These are phyloP conservation scores for Pestalotiopsis fici DNA, from an alignment of 2,329 filamentous ascomycete genomes.

Conservation along the genomic window DNA sequence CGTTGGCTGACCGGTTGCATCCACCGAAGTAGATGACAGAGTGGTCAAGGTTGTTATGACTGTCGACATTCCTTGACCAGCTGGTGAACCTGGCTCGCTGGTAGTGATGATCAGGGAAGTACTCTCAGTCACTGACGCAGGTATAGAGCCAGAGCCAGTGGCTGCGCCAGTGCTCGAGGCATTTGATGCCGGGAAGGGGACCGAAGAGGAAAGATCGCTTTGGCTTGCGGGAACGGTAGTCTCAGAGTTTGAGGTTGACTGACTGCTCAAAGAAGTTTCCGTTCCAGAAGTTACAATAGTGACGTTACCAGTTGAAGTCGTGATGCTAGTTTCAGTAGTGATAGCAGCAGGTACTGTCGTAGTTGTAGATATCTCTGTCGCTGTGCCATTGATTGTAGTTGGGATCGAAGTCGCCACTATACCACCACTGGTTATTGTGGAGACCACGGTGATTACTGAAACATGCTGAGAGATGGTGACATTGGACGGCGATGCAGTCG, in stretches of 20 bases:
- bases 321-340: neutral
- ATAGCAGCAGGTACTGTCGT: neutral
- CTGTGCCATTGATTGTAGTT: neutral
- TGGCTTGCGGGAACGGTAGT: neutral
- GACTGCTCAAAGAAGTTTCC: neutral
- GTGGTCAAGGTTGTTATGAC: slow-evolving; percentile 2
- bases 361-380: neutral
- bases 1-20: neutral
- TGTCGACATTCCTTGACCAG: neutral
- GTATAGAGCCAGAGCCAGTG: neutral
- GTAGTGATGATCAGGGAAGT: neutral
- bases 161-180: neutral
- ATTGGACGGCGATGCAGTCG: neutral
- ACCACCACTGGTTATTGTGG: slow-evolving; percentile 5
- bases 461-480: neutral
- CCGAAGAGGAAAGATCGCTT: neutral
- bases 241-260: neutral
- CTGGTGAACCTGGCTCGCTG: neutral
- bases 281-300: neutral
- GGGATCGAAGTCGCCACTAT: slow-evolving; percentile 5
- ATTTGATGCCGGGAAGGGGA: neutral
- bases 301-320: neutral
- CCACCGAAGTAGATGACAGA: neutral
- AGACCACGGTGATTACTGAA: neutral
- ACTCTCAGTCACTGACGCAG: neutral